phyloP scores from a whole-genome alignment of 2,329 filamentous ascomycete genomes.

The Fusarium pininemorale region DNA sequence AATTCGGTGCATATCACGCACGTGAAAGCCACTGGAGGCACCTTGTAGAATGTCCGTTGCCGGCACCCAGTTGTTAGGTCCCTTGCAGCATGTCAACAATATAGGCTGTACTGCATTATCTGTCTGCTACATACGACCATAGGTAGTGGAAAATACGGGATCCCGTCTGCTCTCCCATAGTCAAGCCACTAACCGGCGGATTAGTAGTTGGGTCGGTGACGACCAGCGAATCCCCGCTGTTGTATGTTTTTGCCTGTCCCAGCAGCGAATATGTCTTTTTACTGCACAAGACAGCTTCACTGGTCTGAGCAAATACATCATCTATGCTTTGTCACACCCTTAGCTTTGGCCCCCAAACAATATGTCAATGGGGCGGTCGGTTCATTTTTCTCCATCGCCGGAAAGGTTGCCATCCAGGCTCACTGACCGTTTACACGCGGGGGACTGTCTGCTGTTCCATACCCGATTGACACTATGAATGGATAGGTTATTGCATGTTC shows the following conservation, averaged over 20 bases:
- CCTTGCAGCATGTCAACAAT: background rate
- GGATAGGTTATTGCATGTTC: too few relatives aligned
- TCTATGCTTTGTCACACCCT: background rate
- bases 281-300: fast-evolving
- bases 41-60: too few relatives aligned
- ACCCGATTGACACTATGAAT: background rate
- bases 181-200: background rate
- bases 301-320: background rate
- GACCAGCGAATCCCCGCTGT: background rate
- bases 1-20: too few relatives aligned
- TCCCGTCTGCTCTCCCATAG: background rate
- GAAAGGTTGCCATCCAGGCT: background rate
- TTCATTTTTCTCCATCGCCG: background rate
- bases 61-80: too few relatives aligned
- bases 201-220: background rate
- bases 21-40: too few relatives aligned
- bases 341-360: fast-evolving
- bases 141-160: background rate
- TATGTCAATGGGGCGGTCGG: fast-evolving
- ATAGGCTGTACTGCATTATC: fast-evolving
- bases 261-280: background rate
- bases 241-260: background rate
- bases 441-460: too few relatives aligned
- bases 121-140: background rate
- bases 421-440: background rate